phyloP scores from a whole-genome alignment of 306 rosid species.

The Pachyrhizus erosus region DNA sequence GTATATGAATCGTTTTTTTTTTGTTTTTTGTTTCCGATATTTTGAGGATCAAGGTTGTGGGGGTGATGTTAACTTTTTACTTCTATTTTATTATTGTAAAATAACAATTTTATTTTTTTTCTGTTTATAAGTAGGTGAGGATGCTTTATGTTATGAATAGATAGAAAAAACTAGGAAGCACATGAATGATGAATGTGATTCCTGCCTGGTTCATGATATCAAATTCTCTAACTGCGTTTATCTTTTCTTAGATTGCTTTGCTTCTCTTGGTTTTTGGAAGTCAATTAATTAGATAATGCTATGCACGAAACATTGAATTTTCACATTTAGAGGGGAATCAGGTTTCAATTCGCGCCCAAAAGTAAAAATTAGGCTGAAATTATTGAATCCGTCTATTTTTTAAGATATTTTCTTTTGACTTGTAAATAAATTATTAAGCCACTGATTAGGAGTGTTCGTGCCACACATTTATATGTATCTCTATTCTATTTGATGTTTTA shows the following conservation, averaged over 20 bases:
- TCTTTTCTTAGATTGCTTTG: background rate
- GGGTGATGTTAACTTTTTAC: constrained; percentile 8
- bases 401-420: background rate
- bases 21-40: constrained; percentile 1
- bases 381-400: background rate
- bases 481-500: too few relatives aligned
- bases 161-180: background rate
- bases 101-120: background rate
- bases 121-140: constrained; percentile 18
- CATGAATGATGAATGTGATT: constrained; percentile 20
- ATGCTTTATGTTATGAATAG: background rate
- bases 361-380: constrained; percentile 25
- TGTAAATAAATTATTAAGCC: background rate
- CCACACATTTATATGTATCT: background rate
- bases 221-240: background rate
- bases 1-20: constrained; percentile 30
- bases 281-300: constrained; percentile 15
- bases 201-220: constrained; percentile 6
- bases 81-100: background rate
- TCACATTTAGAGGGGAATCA: constrained; percentile 10
- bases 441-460: background rate
- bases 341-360: background rate
- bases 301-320: background rate
- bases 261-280: background rate
- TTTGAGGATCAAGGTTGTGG: constrained; percentile 28